Percentiles rank a stretch among this genome's conserved stretches.
Evolutionary conservation across 495 filamentous ascomycete genomes (phyloP).

Genomic region (Aspergillus bridgeri): DNA sequence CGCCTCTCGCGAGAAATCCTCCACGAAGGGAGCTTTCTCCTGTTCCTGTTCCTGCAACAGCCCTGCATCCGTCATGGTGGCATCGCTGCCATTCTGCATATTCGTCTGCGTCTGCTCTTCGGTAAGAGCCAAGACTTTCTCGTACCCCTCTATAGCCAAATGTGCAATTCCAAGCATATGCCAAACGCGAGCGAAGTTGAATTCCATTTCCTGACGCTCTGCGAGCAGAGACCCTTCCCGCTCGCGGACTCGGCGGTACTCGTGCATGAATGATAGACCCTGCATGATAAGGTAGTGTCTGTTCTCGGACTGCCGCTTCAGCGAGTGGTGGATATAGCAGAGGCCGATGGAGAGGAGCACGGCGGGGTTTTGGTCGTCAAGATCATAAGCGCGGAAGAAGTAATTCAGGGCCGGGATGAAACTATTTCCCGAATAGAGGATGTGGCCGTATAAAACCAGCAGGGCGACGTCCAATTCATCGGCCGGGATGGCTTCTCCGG

Average conservation of each 20-base stretch:
- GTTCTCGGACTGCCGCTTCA: constrained; percentile 87
- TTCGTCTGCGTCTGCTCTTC: constrained; percentile 26
- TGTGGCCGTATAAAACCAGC: constrained; percentile 83
- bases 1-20: constrained; percentile 69
- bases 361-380: constrained; percentile 71
- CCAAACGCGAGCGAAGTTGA: constrained; percentile 79
- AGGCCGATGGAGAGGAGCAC: constrained; percentile 68
- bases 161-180: constrained; percentile 76
- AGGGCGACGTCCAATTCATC: constrained; percentile 66
- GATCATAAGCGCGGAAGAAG: constrained; percentile 78
- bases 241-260: constrained; percentile 64
- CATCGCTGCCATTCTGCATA: constrained; percentile 15
- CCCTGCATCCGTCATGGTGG: constrained; percentile 27
- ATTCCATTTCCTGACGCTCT: constrained; percentile 79
- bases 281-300: constrained; percentile 82
- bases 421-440: constrained; percentile 72
- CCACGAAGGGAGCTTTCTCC: constrained; percentile 29
- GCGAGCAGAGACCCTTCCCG: constrained; percentile 33
- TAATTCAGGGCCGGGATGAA: constrained; percentile 85
- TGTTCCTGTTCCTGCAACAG: background rate
- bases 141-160: constrained; percentile 74
- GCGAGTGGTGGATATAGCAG: constrained; percentile 76
- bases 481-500: constrained; percentile 45
- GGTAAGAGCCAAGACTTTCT: constrained; percentile 50
- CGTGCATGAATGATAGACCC: constrained; percentile 72